Percentiles rank a stretch among this genome's conserved stretches.
Conservation (phyloP, 257 asterid genomes). For the Schizonepeta tenuifolia region DNA sequence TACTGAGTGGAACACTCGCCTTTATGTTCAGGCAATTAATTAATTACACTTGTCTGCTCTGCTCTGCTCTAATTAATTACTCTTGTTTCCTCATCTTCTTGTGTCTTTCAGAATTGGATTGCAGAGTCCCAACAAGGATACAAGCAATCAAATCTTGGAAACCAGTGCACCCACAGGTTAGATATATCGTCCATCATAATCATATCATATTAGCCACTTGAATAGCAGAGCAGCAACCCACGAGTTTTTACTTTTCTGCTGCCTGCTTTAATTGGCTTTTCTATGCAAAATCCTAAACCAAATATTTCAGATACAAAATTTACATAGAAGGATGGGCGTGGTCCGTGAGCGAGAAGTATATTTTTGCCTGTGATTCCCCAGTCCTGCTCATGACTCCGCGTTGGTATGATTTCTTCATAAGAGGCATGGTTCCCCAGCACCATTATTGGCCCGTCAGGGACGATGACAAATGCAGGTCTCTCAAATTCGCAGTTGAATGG, state of each 20-base stretch:
- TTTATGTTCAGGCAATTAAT: slow-evolving; percentile 72
- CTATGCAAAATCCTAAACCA: too few species aligned
- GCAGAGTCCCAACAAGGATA: slow-evolving; percentile 54
- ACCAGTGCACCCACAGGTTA: slow-evolving; percentile 72
- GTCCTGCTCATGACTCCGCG: slow-evolving; percentile 66
- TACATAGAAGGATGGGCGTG: slow-evolving; percentile 90
- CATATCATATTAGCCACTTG: too few species aligned
- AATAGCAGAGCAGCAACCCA: too few species aligned
- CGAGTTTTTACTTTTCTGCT: too few species aligned
- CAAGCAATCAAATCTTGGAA: slow-evolving; percentile 60
- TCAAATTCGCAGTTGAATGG: slow-evolving; percentile 85
- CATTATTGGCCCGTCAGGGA: slow-evolving; percentile 90
- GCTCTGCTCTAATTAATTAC: too few species aligned
- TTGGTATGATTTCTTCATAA: slow-evolving; percentile 75
- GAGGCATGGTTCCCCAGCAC: slow-evolving; percentile 75
- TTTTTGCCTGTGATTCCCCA: slow-evolving; percentile 84
- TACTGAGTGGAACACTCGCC: slow-evolving; percentile 79
- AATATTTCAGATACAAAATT: slow-evolving; percentile 92
- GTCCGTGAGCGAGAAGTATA: slow-evolving; percentile 91
- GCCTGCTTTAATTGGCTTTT: too few species aligned
- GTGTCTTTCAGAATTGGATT: slow-evolving; percentile 56
- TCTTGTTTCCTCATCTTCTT: neutral
- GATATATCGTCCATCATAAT: too few species aligned
- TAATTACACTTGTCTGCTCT: too few species aligned
- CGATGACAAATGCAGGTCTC: slow-evolving; percentile 67